A percentile compares a stretch with the other conserved stretches of the same genome.
phyloP scores from a whole-genome alignment of 1,284 basidiomycete species.

The Fomitiporia mediterranea region DNA sequence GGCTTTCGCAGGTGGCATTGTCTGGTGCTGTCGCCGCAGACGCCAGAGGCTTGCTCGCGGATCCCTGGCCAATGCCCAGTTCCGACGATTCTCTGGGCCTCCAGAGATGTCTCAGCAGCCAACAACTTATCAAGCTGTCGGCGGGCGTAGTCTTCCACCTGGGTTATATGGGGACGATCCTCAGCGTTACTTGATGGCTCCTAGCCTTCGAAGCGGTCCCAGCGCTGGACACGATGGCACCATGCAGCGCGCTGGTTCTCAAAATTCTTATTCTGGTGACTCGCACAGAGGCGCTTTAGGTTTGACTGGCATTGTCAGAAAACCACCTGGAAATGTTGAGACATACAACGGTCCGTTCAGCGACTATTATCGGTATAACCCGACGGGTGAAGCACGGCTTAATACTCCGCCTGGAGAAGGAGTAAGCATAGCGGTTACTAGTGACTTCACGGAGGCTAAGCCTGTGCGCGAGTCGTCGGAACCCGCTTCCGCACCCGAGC shows the following conservation, averaged over 20 bases:
- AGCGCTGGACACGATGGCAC: constrained; percentile 5
- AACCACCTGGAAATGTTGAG: constrained; percentile 22
- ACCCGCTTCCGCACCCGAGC: constrained; percentile 10
- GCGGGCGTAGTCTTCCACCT: not conserved
- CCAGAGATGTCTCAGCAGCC: constrained; percentile 11
- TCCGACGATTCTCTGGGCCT: constrained; percentile 6
- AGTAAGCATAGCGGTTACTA: constrained; percentile 19
- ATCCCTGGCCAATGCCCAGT: not conserved
- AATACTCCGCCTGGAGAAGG: constrained; percentile 11
- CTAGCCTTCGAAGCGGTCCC: constrained; percentile 17
- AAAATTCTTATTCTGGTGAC: not conserved
- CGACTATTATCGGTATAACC: constrained; percentile 23
- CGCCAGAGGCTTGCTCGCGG: constrained; percentile 22
- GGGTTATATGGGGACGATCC: constrained; percentile 13
- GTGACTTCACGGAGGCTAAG: constrained; percentile 12
- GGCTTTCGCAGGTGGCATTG: constrained; percentile 32
- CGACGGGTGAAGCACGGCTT: constrained; percentile 17
- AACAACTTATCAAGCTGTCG: constrained; percentile 13
- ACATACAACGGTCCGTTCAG: constrained; percentile 24
- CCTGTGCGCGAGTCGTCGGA: not conserved
- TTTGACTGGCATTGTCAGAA: constrained; percentile 26
- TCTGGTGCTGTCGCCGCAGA: constrained; percentile 38
- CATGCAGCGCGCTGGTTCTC: constrained; percentile 5
- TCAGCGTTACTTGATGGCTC: constrained; percentile 16
- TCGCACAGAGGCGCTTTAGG: constrained; percentile 15